Conservation (phyloP, 306 rosid genomes). For the Pachyrhizus erosus region DNA sequence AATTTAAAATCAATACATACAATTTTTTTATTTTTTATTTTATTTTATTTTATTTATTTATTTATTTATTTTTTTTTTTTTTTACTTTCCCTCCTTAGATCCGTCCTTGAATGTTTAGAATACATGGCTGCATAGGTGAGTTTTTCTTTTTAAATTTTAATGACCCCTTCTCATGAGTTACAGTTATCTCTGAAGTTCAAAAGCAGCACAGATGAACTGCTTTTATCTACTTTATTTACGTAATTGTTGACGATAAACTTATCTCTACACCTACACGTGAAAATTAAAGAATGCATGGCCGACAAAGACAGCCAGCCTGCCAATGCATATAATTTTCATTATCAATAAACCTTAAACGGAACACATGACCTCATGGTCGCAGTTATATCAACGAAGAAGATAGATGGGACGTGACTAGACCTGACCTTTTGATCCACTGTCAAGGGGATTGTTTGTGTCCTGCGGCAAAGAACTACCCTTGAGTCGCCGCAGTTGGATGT, state of each 20-base stretch:
- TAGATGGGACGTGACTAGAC: slow-evolving; percentile 44
- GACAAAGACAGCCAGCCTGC: slow-evolving; percentile 1
- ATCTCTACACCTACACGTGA: background rate
- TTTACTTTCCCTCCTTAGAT: background rate
- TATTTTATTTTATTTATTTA: no score
- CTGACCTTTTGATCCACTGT: slow-evolving; percentile 98
- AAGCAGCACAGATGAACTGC: slow-evolving; percentile 14
- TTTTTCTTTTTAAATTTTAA: background rate
- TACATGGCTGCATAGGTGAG: background rate
- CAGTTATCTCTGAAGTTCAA: slow-evolving; percentile 21
- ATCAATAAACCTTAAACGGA: background rate
- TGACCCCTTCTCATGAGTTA: slow-evolving; percentile 23
- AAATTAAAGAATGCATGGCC: slow-evolving; percentile 6
- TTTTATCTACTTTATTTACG: slow-evolving; percentile 12
- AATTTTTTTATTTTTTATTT: background rate
- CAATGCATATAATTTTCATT: no score
- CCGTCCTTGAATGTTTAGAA: background rate
- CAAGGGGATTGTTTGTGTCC: slow-evolving; percentile 76
- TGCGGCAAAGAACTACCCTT: slow-evolving; percentile 79
- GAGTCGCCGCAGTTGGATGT: slow-evolving; percentile 92
- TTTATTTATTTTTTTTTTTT: background rate
- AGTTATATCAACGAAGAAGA: background rate
- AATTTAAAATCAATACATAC: background rate
- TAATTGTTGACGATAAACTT: background rate
- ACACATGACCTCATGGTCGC: slow-evolving; percentile 7